Base-by-base conservation (phyloP, 495 filamentous ascomycete genomes). In the Copromyces sp. region DNA sequence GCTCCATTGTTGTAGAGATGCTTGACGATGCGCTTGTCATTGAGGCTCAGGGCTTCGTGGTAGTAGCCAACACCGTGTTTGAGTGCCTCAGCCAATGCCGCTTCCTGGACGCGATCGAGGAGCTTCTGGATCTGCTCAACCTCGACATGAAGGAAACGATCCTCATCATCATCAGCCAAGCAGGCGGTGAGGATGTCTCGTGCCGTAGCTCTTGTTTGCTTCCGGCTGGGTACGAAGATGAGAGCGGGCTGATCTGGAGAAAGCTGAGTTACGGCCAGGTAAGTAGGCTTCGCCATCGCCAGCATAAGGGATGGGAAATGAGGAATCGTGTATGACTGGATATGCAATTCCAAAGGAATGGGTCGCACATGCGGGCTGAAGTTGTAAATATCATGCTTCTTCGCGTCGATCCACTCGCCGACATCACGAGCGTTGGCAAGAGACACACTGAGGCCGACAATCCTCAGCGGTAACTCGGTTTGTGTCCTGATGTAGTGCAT, bases 391-490 rank as follows among this genome's bases (percentile, higher is more conserved):
- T 93, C 97, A 79, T 99, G 96, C 84, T 97, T 98, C 73, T 90
- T 95, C n/a, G 95, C 96, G 72, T 96, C 96, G 75, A 98, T 97
- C 95, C 95, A 99, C 82, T 98, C 96, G 61, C 96, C 94, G 73
- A 98, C 88, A 78, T 98, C 95, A 53, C 94, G 89, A 45, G 95
- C 90, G 80, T 97, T 98, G 14, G 95, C 91, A 37, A 99, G 87
- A 20, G 95, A 94, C 53, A 97, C 96, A 80, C 93, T 96, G 71
- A 99, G 83, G 9, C 94, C 95, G 71, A 98, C 84, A 44, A 98
- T 93, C 39, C 95, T 91, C 87, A 98, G 88, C 35, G 91, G 85
- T 42, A 90, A 90, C 78, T 97, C 91, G 2, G 91, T 91, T 77
- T 98, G 95, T 1, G 93, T 89, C 39, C 94, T 90, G 74, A 99